Base-by-base conservation (phyloP, 371 early-diverging fungal genomes). In the Syncephalastrum monosporum region DNA sequence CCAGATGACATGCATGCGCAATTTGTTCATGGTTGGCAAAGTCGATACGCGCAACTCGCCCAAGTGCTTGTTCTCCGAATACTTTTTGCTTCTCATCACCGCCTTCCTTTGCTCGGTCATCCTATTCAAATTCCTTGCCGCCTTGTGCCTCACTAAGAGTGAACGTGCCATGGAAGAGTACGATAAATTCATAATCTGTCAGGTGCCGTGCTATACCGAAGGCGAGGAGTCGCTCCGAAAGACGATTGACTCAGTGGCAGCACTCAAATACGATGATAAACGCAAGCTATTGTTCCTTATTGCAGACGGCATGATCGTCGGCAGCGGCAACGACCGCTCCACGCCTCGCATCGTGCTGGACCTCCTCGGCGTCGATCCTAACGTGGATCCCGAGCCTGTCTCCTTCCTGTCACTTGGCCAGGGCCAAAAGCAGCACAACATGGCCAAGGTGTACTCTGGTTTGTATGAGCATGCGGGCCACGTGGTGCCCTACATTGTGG, bases 131-230 rank as follows among this genome's bases (percentile, higher is more conserved):
- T 95, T 94, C 55, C 69, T 96, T 53, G 91, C 96, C 7, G 97
- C 98, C 1, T 67, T 98, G 57, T 92, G 92, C 65, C 75, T 96
- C 50, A 47, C 53, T 4, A 33, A 33, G 10, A 33, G 38, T 33
- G 33, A 27, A 10, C 25, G 33, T 13, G 17, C n/a, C 8, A 24
- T 16, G 16, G 81, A 84, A 25, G 93, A 95, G 17, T 87, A 90
- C 60, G 91, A 93, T 71, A 90, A 93, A 57, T 99, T 99, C 63
- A 92, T 94, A 49, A 88, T 99, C 43, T 87, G 88, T 47, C 86
- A 88, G 51, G 84, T 88, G 4, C 98, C 99, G 3, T 99, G 99
- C 77, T 99, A 99, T 75, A 97, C 99, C 5, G 99, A 99, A 74
- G 96, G 92, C 41, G 92, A 93, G 61, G 96, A 95, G 23, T 97